Percentiles rank a stretch among this genome's conserved stretches.
Evolutionary conservation across 306 rosid species (phyloP).

Genomic region (Medicago truncatula): MtrunA17r5.0-ANR NC_053044.1:30913001-30913500

Average conservation of each 20-base stretch:
- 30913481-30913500: neutral
- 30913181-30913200: constrained; percentile 30
- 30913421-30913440: neutral
- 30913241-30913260: neutral
- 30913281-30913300: neutral
- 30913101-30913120: neutral
- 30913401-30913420: neutral
- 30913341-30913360: neutral
- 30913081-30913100: constrained; percentile 18
- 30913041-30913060: neutral
- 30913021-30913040: neutral
- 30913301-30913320: neutral
- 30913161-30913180: constrained; percentile 8
- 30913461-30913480: neutral
- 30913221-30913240: constrained; percentile 11
- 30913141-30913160: neutral
- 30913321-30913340: neutral
- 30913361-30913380: neutral
- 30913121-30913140: constrained; percentile 1
- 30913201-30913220: neutral
- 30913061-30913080: neutral
- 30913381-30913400: neutral
- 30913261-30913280: constrained; percentile 7
- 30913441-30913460: neutral
- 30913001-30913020: neutral